Percentiles rank a stretch among this genome's conserved stretches.
These are phyloP conservation scores for Axilococcus clingmanii DNA, from an alignment of 139 green algal genomes.

Conservation along the genomic window DNA sequence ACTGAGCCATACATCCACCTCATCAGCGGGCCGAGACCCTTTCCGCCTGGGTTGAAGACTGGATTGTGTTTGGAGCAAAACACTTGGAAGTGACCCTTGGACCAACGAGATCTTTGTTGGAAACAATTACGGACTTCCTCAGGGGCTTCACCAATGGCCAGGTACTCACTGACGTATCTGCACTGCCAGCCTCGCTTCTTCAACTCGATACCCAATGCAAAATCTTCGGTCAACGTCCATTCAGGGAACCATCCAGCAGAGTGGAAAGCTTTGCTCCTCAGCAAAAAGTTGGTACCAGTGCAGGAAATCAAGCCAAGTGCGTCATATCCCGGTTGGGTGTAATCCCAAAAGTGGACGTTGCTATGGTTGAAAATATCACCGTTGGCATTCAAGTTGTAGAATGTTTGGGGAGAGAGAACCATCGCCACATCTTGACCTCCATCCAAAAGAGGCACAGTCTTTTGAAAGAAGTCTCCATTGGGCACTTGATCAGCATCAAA, in stretches of 20 bases:
- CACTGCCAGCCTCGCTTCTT: conserved; percentile 46
- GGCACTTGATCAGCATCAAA: conserved; percentile 68
- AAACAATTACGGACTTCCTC: conserved; percentile 76
- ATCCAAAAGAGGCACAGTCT: conserved; percentile 51
- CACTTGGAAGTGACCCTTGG: conserved; percentile 69
- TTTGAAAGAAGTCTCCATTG: conserved; percentile 68
- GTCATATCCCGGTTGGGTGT: conserved; percentile 48
- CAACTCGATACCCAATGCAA: conserved; percentile 61
- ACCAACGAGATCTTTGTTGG: conserved; percentile 73
- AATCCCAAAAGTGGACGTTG: conserved; percentile 75
- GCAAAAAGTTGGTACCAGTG: conserved; percentile 63
- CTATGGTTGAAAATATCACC: conserved; percentile 81
- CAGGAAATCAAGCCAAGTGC: conserved; percentile 53
- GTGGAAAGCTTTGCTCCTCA: conserved; percentile 42
- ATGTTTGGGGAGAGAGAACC: conserved; percentile 49
- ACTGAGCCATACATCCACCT: conserved; percentile 30
- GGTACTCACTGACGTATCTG: conserved; percentile 65
- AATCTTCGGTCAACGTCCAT: conserved; percentile 69
- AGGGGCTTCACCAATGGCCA: conserved; percentile 66
- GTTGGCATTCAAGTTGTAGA: conserved; percentile 65
- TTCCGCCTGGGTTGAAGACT: conserved; percentile 7
- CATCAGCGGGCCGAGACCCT: conserved; percentile 29
- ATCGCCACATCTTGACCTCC: conserved; percentile 46
- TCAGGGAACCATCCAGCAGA: conserved; percentile 61
- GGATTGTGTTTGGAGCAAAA: conserved; percentile 40